These are phyloP conservation scores for Leucosporidium yakuticum DNA, from an alignment of 768 basidiomycete genomes.

Conservation along the genomic window DNA sequence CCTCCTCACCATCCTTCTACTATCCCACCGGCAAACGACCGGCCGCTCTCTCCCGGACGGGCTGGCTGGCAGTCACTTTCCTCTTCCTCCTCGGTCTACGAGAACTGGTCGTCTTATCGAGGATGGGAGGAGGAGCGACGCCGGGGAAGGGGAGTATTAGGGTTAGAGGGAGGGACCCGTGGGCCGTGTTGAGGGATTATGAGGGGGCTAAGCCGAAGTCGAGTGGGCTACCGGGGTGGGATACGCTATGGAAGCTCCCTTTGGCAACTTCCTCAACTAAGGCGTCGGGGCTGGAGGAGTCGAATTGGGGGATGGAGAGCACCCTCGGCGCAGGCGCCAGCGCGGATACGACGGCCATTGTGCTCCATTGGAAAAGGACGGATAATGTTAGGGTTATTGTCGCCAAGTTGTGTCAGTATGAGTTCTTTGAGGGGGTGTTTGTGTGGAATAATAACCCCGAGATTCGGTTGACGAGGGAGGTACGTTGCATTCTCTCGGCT, in stretches of 20 bases:
- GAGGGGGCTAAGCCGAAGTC: background rate
- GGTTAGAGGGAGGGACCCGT: conserved; percentile 9
- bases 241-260: conserved; percentile 2
- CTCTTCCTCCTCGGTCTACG: conserved; percentile 21
- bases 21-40: background rate
- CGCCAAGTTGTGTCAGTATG: conserved; percentile 37
- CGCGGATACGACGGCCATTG: conserved; percentile 33
- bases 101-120: conserved; percentile 4
- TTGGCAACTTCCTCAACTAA: background rate
- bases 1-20: background rate
- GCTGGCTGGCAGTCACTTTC: conserved; percentile 10
- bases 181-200: background rate
- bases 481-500: background rate
- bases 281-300: background rate
- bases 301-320: background rate
- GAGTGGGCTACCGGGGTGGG: background rate
- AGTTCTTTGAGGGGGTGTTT: conserved; percentile 22
- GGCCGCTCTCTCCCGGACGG: conserved; percentile 7
- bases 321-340: background rate
- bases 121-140: background rate
- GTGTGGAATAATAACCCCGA: conserved; percentile 39
- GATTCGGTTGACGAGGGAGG: conserved; percentile 14
- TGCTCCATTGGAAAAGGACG: conserved; percentile 65
- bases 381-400: conserved; percentile 57
- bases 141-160: too few relatives aligned